Evolutionary conservation across 768 basidiomycete genomes (phyloP).

Genomic region (Termitomyces eurrhizus): DNA sequence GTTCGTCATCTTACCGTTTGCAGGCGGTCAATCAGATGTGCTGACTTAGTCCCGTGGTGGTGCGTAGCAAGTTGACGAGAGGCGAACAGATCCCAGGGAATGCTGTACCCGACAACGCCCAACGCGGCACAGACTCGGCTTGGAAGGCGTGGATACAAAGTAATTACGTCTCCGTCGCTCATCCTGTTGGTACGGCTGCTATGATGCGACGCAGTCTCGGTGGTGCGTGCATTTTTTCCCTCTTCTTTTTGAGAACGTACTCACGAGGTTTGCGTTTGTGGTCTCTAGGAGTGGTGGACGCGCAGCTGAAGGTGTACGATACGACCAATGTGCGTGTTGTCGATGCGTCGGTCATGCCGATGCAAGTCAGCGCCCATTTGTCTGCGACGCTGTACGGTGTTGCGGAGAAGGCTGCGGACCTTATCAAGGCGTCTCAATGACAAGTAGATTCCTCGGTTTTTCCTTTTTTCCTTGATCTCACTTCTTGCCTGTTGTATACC

Average conservation of each 20-base stretch:
- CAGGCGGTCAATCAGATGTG: not conserved
- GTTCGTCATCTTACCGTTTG: not conserved
- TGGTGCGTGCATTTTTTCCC: not conserved
- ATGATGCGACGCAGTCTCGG: conserved; percentile 3
- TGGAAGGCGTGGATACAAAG: conserved; percentile 45
- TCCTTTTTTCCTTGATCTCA: too few species aligned
- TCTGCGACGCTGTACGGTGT: conserved; percentile 48
- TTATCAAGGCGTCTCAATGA: conserved; percentile 39
- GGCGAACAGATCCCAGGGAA: conserved; percentile 39
- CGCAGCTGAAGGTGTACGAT: conserved; percentile 42
- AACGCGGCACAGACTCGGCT: conserved; percentile 39
- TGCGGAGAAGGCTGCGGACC: conserved; percentile 51
- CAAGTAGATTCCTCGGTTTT: not conserved
- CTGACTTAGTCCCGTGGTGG: too few species aligned
- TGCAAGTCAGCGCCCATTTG: conserved; percentile 45
- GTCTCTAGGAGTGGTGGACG: conserved; percentile 42
- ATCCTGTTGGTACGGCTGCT: conserved; percentile 40
- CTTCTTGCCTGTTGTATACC: not conserved
- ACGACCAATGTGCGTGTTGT: conserved; percentile 48
- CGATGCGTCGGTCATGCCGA: conserved; percentile 46
- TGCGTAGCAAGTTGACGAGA: not conserved
- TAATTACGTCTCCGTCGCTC: conserved; percentile 40
- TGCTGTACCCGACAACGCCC: conserved; percentile 36
- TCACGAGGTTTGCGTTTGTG: not conserved
- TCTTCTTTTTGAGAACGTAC: not conserved